A percentile compares a stretch with the other conserved stretches of the same genome.
Evolutionary conservation across 2,329 filamentous ascomycete genomes (phyloP).

Genomic region (Phialemonium atrogriseum): DNA sequence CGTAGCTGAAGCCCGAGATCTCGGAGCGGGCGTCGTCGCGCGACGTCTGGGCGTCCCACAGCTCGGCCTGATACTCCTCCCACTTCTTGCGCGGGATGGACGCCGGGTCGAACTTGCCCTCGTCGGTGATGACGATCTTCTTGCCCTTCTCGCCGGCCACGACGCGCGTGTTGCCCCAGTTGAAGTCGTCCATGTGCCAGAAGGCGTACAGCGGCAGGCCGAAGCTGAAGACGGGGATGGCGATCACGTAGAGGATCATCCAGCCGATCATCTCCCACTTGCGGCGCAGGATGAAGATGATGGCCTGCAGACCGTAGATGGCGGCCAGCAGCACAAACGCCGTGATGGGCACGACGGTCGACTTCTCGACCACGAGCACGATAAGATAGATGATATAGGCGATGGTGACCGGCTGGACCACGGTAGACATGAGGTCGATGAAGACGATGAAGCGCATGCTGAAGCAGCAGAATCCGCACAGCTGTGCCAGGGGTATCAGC

Average conservation of each 20-base stretch:
- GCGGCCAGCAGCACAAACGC: constrained; percentile 85
- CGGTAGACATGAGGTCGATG: constrained; percentile 81
- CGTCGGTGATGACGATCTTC: constrained; percentile 88
- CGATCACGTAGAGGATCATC: constrained; percentile 94
- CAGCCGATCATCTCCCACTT: constrained; percentile 99
- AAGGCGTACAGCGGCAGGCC: constrained; percentile 88
- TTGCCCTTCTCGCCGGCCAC: constrained; percentile 90
- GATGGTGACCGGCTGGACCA: constrained; percentile 85
- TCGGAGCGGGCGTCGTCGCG: constrained; percentile 77
- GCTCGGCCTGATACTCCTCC: constrained; percentile 97
- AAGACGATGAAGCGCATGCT: constrained; percentile 99
- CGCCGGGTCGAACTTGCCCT: constrained; percentile 92
- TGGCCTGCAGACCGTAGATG: constrained; percentile 94
- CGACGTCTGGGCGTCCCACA: constrained; percentile 91
- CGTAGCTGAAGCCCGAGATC: constrained; percentile 89
- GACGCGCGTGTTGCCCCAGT: constrained; percentile 97
- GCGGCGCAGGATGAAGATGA: constrained; percentile 92
- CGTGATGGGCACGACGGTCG: constrained; percentile 65
- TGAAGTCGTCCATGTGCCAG: constrained; percentile 99
- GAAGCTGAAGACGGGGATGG: constrained; percentile 86
- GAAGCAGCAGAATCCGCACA: constrained; percentile 99
- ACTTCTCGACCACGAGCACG: constrained; percentile 56
- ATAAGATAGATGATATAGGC: constrained; percentile 88
- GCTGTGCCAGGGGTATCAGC: constrained; percentile 83
- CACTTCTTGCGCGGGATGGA: constrained; percentile 96